phyloP scores from a whole-genome alignment of 169 alveolate species.

The Besnoitia besnoiti region DNA sequence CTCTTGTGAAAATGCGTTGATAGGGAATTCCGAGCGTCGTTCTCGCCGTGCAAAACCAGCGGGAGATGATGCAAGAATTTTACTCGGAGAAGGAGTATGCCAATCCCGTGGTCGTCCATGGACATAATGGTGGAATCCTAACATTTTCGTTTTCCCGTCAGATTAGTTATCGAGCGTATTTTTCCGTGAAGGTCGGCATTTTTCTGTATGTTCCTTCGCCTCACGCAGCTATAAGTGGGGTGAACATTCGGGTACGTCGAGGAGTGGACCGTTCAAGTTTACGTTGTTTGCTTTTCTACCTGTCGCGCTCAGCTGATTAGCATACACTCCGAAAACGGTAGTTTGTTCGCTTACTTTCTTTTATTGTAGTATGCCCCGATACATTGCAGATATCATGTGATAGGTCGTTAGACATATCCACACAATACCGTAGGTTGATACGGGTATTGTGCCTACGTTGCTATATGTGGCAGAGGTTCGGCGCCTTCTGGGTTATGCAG shows the following conservation, averaged over 20 bases:
- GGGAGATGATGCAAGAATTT: neutral
- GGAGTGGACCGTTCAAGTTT: no score
- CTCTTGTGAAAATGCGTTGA: neutral
- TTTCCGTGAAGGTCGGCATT: neutral
- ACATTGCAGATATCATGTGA: no score
- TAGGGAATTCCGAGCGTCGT: neutral
- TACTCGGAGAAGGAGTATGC: neutral
- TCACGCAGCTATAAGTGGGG: neutral
- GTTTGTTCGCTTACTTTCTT: no score
- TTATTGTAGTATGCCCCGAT: no score
- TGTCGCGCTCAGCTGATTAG: no score
- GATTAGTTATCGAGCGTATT: neutral
- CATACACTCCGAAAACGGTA: no score
- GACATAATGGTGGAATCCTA: neutral
- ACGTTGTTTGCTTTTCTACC: no score
- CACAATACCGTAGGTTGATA: neutral
- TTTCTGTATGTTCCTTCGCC: neutral
- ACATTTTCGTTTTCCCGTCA: neutral
- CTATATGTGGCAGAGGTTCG: no score
- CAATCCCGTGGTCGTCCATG: neutral
- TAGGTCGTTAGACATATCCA: neutral
- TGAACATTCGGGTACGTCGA: neutral
- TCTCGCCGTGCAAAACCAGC: conserved; percentile 12
- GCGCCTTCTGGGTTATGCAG: no score
- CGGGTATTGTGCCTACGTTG: no score